phyloP scores from a whole-genome alignment of 169 alveolate species.

The Plasmodium chabaudi region DNA sequence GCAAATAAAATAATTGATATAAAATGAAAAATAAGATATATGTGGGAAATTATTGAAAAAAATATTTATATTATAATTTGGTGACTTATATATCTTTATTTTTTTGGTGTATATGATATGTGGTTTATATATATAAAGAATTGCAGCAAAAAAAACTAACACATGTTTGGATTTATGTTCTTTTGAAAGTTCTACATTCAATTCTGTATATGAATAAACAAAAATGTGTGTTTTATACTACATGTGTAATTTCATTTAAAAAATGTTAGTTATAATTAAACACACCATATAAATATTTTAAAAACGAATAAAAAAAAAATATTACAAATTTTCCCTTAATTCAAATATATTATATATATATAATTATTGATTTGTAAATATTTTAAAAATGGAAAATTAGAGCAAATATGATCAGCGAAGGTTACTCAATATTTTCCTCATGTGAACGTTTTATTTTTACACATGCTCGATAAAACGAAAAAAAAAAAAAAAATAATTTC shows the following conservation, averaged over 20 bases:
- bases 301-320: constrained; percentile 1
- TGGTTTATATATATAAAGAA: constrained; percentile 8
- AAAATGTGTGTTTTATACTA: not conserved
- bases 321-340: not conserved
- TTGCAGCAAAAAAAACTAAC: not conserved
- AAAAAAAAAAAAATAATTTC: constrained; percentile 20
- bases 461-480: constrained; percentile 20
- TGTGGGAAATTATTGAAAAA: not conserved
- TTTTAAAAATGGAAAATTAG: constrained; percentile 13
- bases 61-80: constrained; percentile 9
- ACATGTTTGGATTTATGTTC: not conserved
- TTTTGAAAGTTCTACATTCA: constrained; percentile 1
- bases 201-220: not conserved
- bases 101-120: constrained; percentile 7
- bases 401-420: constrained; percentile 42
- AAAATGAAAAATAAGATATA: not conserved
- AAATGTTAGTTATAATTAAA: constrained; percentile 4
- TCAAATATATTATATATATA: not conserved
- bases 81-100: not conserved
- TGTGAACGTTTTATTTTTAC: constrained; percentile 24
- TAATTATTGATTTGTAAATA: too few species aligned
- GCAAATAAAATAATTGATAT: constrained; percentile 4
- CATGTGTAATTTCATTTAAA: constrained; percentile 1
- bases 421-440: constrained; percentile 38
- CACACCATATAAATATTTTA: constrained; percentile 6